Evolutionary conservation across 2,329 filamentous ascomycete genomes (phyloP).

Genomic region (Epichloe baconii): DNA sequence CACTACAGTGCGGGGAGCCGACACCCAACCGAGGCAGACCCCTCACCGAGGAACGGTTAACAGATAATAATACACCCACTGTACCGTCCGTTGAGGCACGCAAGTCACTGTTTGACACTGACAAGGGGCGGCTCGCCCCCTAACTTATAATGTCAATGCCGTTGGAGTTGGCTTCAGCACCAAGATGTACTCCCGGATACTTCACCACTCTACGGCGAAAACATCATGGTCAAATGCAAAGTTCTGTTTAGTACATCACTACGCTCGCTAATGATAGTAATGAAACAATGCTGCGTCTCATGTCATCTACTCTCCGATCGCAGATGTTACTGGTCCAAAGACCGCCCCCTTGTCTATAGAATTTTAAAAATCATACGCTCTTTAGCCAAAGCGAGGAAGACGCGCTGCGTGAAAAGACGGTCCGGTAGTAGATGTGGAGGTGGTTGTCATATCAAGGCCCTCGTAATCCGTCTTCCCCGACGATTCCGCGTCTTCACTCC

Average conservation of each 20-base stretch:
- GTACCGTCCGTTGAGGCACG: too few relatives aligned
- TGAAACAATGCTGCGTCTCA: neutral
- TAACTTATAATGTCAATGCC: neutral
- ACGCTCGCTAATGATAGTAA: constrained; percentile 2
- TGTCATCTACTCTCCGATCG: neutral
- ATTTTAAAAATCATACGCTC: too few relatives aligned
- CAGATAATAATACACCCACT: too few relatives aligned
- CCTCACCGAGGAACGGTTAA: too few relatives aligned
- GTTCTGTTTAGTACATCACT: neutral
- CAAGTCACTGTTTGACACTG: too few relatives aligned
- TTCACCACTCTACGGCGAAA: neutral
- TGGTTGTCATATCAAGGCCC: neutral
- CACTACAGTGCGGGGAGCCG: constrained; percentile 3
- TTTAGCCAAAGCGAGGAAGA: constrained; percentile 39
- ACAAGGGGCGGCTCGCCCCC: too few relatives aligned
- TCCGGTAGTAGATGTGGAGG: neutral
- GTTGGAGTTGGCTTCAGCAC: neutral
- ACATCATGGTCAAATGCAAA: neutral
- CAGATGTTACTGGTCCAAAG: too few relatives aligned
- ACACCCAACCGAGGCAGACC: constrained; percentile 4
- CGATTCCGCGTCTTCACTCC: neutral
- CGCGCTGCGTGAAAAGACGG: constrained; percentile 43
- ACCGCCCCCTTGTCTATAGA: too few relatives aligned
- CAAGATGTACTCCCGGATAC: neutral
- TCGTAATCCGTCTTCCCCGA: neutral